These are phyloP conservation scores for Lumnitzera racemosa DNA, from an alignment of 345 rosid genomes.

Conservation along the genomic window DNA sequence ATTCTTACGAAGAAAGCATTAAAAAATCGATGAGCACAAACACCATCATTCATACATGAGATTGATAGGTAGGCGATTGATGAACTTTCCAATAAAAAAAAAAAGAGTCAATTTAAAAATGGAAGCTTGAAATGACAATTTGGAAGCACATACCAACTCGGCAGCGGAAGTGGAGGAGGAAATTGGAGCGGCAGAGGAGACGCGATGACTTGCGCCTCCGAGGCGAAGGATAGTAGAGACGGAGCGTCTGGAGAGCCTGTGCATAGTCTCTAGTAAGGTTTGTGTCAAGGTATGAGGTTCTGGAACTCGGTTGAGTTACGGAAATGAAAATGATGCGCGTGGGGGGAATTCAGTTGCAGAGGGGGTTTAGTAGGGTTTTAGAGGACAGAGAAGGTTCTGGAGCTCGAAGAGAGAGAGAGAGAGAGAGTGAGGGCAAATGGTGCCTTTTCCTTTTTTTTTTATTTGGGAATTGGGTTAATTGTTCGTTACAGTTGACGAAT, in stretches of 20 bases:
- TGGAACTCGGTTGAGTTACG: constrained; percentile 2
- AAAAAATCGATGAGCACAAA: no score
- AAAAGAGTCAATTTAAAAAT: no score
- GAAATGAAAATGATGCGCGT: neutral
- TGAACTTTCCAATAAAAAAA: no score
- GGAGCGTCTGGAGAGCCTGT: constrained; percentile 61
- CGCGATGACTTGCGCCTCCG: constrained; percentile 26
- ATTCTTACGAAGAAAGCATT: no score
- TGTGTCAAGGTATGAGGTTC: neutral
- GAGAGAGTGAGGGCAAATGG: neutral
- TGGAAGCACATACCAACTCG: constrained; percentile 27
- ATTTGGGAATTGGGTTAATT: neutral
- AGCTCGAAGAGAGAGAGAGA: constrained; percentile 2
- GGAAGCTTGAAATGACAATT: neutral
- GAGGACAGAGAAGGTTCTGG: constrained; percentile 56
- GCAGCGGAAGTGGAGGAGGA: constrained; percentile 24
- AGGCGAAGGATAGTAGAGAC: constrained; percentile 45
- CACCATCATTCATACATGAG: no score
- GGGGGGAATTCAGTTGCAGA: neutral
- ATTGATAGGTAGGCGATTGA: no score
- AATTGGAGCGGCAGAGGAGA: constrained; percentile 27
- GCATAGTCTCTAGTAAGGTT: constrained; percentile 26
- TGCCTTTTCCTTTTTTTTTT: neutral
- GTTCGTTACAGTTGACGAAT: neutral
- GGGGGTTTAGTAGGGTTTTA: constrained; percentile 53